Base-by-base conservation (phyloP, 1,139 yeast species). In the Yamadazyma kanchanaburiensis region DNA sequence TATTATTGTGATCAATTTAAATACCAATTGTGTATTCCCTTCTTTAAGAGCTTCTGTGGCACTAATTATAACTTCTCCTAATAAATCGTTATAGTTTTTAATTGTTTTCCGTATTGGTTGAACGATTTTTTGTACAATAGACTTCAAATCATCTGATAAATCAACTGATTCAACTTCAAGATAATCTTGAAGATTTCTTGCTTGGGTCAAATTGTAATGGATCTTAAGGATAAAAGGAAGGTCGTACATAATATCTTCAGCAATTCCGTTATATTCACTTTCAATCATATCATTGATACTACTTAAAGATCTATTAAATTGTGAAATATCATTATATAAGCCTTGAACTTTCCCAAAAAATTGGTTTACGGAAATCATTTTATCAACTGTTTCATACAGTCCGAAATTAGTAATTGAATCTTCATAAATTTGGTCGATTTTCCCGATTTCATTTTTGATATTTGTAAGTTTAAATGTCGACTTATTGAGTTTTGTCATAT, bases 171-270 rank as follows among this genome's bases (percentile, higher is more conserved):
- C 71, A 27, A 63, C 62, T 35, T 66, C 64, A 31, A 91, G 70
- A 48, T 80, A 85, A 42, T 91, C 97, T 39, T 72, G 77, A 42
- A 89, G 78, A 51, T 88, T 91, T 30, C 95, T 68, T 10, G 86
- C 74, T 48, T 73, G 75, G 24, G 80, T 80, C 38, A 89, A 64
- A 37, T 73, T 65, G 51, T 69, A 83, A 54, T 91, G 97, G 12
- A 85, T 76, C 20, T 66, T 54, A 30, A 87, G 61, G 22, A 91
- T 54, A 40, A 76, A 70, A 6, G 78, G 74, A 49, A 86, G 66
- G 0, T 79, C 72, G 26, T 77, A 70, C 15, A 71, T 70, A 27
- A 81, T 65, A 40, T 71, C 70, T 5, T 69, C 58, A 33, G 64
- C 70, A 21, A 67, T 51, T 4, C 65, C 61, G 10, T 74, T 73